Conservation (phyloP, 1,284 basidiomycete species). For the Peniophora sp. region DNA sequence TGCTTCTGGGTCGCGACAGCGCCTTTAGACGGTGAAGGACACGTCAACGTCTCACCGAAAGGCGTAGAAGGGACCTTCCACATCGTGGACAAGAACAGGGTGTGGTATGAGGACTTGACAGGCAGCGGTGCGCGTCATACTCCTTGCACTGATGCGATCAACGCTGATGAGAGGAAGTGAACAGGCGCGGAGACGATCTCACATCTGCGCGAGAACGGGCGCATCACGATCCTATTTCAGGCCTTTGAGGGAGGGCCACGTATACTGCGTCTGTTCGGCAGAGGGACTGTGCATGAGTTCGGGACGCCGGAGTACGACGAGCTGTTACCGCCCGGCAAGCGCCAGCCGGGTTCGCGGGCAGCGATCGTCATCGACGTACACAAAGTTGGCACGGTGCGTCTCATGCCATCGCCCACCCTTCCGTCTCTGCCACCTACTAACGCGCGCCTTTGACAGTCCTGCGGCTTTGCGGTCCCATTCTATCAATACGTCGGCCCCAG, state of each 20-base stretch:
- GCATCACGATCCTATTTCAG: slow-evolving; percentile 48
- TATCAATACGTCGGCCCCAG: slow-evolving; percentile 39
- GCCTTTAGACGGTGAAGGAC: slow-evolving; percentile 37
- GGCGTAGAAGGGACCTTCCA: slow-evolving; percentile 39
- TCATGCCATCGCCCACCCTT: too few species aligned
- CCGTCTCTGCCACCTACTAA: too few species aligned
- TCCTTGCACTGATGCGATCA: too few species aligned
- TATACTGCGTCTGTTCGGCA: slow-evolving; percentile 44
- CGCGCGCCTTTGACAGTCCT: slow-evolving; percentile 28
- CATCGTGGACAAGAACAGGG: slow-evolving; percentile 32
- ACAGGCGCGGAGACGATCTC: slow-evolving; percentile 47
- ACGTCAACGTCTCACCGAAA: slow-evolving; percentile 52
- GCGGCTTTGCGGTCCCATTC: slow-evolving; percentile 45
- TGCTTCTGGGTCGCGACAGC: slow-evolving; percentile 53
- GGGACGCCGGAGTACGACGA: slow-evolving; percentile 42
- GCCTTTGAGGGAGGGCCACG: slow-evolving; percentile 48
- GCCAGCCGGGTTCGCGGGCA: slow-evolving; percentile 44
- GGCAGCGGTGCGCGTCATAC: slow-evolving; percentile 38
- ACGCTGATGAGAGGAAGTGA: background rate
- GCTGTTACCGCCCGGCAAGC: slow-evolving; percentile 31
- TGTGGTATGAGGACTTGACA: slow-evolving; percentile 51
- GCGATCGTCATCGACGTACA: slow-evolving; percentile 44
- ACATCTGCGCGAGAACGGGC: slow-evolving; percentile 48
- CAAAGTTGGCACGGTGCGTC: slow-evolving; percentile 43
- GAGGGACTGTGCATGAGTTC: slow-evolving; percentile 40